Evolutionary conservation across 306 rosid genomes (phyloP), one percentile per base, ranked within the genome.

Genomic region (Vicia sativa): DNA sequence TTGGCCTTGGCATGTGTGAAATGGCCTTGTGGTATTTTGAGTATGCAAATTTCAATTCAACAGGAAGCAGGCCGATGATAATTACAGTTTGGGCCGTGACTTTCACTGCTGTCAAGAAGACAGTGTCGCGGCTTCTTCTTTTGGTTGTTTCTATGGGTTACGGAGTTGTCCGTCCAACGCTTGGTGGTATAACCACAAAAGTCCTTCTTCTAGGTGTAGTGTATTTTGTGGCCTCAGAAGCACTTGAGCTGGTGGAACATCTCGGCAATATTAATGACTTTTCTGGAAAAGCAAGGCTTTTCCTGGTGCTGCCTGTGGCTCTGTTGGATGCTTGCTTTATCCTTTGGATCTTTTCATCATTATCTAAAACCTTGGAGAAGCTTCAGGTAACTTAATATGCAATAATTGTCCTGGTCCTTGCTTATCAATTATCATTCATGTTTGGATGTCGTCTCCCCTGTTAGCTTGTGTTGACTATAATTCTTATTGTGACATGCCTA

Each of bases 1-100:
- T 87, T 77, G 88, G 88, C 28, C 90, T 87, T 14, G 95, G 95
- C 44, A 85, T 85, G 95, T 85, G 88, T 79, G 95, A 87, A 74
- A 87, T 87, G 95, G 88, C 90, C 45, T 74, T 85, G n/a, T 87
- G 90, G 95, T 85, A 87, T 71, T 85, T 85, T 61, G 90, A 85
- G 71, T 87, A 85, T 70, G 82, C 85, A 37, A 87, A 87, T 77
- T 85, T 87, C 81, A 85, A 85, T 79, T 72, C 87, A 31, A 85
- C 88, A 4, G 90, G 95, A 75, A 79, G 79, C 81, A 81, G 90
- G 64, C 95, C 95, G 6, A 79, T 87, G 88, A 86, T 75, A 55
- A 87, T 87, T 50, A 87, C 90, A 23, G 16, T 83, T 46, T 87
- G 95, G 90, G 90, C 88, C 11, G 90, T 87, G 37, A 74, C 81